A percentile compares a stretch with the other conserved stretches of the same genome.
Evolutionary conservation across 2,329 filamentous ascomycete species (phyloP).

Genomic region (Colletotrichum tofieldiae): DNA sequence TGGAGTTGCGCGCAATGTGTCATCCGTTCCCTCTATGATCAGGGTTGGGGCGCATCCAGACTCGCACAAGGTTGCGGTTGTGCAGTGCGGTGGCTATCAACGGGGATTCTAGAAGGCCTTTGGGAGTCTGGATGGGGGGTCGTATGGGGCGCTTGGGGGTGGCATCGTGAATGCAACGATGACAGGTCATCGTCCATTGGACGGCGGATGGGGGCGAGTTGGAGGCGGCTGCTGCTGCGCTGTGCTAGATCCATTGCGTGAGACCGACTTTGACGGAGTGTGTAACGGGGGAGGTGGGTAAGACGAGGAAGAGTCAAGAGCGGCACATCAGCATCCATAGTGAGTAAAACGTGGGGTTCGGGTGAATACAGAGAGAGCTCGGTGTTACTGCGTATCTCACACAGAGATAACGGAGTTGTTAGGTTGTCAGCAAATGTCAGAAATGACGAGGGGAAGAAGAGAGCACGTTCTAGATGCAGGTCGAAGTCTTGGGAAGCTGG

Average conservation of each 20-base stretch:
- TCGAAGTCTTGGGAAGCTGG: constrained; percentile 26
- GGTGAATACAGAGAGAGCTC: not conserved
- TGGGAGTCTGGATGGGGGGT: constrained; percentile 17
- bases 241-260: constrained; percentile 10
- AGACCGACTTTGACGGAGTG: constrained; percentile 32
- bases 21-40: constrained; percentile 23
- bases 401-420: constrained; percentile 23
- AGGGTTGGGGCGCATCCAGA: constrained; percentile 13
- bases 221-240: not conserved
- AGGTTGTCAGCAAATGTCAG: constrained; percentile 25
- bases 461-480: constrained; percentile 34
- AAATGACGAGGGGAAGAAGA: constrained; percentile 7
- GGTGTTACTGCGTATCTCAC: not conserved
- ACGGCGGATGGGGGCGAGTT: not conserved
- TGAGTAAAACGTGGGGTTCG: not conserved
- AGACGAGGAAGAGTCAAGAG: constrained; percentile 11
- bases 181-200: constrained; percentile 21
- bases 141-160: constrained; percentile 19
- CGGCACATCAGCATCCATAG: constrained; percentile 9
- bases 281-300: not conserved
- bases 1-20: constrained; percentile 31
- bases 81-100: constrained; percentile 14
- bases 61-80: constrained; percentile 15
- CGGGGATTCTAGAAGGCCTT: constrained; percentile 12
- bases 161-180: constrained; percentile 31